Evolutionary conservation across 1,284 basidiomycete genomes (phyloP).

Genomic region (Exobasidium rhododendri): DNA sequence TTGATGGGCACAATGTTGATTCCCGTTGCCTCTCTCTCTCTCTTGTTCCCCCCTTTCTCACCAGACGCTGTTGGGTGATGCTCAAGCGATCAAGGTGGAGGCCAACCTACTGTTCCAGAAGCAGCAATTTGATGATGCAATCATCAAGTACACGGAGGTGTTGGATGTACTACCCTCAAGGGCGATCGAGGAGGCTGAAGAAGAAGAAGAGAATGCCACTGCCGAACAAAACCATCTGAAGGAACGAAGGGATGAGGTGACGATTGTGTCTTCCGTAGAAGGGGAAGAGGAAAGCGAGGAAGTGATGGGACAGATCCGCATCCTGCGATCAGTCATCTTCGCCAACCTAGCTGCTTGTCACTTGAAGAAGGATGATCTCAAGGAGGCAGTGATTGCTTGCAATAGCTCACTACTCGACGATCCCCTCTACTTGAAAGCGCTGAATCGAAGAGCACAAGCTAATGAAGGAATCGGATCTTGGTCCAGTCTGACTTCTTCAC

Average conservation of each 20-base stretch:
- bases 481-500: constrained; percentile 73
- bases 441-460: constrained; percentile 78
- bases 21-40: not conserved
- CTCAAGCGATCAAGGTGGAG: constrained; percentile 28
- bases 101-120: constrained; percentile 31
- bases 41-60: constrained; percentile 3
- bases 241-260: not conserved
- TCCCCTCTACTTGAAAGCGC: constrained; percentile 77
- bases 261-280: no score
- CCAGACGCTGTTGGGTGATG: constrained; percentile 22
- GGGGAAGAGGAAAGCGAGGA: constrained; percentile 11
- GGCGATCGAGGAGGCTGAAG: not conserved
- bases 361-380: constrained; percentile 62
- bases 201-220: constrained; percentile 1
- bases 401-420: constrained; percentile 75
- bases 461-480: constrained; percentile 78
- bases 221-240: not conserved
- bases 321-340: constrained; percentile 57
- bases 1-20: no score
- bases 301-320: constrained; percentile 18
- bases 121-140: constrained; percentile 29
- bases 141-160: constrained; percentile 34
- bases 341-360: constrained; percentile 78
- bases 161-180: constrained; percentile 26
- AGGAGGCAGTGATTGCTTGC: constrained; percentile 71